Evolutionary conservation across 1,284 basidiomycete species (phyloP).

Genomic region (Moesziomyces sp.): DNA sequence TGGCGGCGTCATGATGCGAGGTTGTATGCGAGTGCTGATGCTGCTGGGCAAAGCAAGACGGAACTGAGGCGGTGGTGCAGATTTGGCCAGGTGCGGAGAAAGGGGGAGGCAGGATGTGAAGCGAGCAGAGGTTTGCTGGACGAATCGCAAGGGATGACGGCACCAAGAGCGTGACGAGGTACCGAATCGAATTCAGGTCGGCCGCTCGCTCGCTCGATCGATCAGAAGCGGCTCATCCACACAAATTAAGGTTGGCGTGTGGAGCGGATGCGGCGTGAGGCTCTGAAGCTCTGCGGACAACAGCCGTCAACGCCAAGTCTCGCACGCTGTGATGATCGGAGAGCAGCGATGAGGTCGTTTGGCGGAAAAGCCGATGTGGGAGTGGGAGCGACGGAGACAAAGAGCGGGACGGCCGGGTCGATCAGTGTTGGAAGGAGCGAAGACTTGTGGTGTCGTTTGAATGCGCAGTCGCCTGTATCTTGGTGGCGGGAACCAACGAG

Average conservation of each 20-base stretch:
- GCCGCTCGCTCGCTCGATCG: not conserved
- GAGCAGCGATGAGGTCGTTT: not conserved
- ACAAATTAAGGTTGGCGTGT: not conserved
- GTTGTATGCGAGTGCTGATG: not conserved
- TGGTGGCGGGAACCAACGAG: not conserved
- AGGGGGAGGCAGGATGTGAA: not conserved
- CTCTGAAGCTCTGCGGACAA: not conserved
- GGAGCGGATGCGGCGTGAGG: not conserved
- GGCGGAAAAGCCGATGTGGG: not conserved
- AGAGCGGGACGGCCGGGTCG: not conserved
- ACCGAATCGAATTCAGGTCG: not conserved
- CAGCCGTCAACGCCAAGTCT: too few species aligned
- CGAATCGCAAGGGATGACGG: not conserved
- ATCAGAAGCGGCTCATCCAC: not conserved
- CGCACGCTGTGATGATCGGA: not conserved
- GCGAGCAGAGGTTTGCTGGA: not conserved
- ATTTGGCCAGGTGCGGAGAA: too few species aligned
- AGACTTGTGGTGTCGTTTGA: too few species aligned
- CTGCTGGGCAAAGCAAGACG: not conserved
- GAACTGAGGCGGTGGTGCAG: too few species aligned
- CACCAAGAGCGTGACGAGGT: not conserved
- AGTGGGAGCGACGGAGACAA: not conserved
- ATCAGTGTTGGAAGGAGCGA: too few species aligned
- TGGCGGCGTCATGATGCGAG: constrained; percentile 14
- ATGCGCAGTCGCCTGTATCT: not conserved